phyloP scores from a whole-genome alignment of 176 grass and related monocot genomes.

The Paspalum notatum region DNA sequence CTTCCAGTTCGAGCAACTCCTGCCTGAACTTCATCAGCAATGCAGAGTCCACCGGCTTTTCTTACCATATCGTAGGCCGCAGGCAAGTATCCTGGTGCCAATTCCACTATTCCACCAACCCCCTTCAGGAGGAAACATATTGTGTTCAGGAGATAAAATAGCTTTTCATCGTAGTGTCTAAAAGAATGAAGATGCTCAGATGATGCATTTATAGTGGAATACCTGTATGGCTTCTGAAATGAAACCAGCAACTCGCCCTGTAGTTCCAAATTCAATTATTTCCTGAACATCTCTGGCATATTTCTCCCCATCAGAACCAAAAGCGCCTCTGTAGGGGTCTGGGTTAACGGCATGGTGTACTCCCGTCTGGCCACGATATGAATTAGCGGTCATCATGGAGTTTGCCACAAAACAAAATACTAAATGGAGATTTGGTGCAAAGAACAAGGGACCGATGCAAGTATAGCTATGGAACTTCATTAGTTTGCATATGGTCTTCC shows the following conservation, averaged over 20 bases:
- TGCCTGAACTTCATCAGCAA: constrained; percentile 87
- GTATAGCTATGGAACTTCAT: not conserved
- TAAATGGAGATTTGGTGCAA: not conserved
- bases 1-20: constrained; percentile 86
- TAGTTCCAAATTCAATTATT: constrained; percentile 93
- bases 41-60: constrained; percentile 88
- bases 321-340: constrained; percentile 88
- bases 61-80: constrained; percentile 71
- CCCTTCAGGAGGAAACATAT: constrained; percentile 52
- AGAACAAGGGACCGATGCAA: not conserved
- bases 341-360: constrained; percentile 91
- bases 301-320: constrained; percentile 87
- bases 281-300: constrained; percentile 95
- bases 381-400: not conserved
- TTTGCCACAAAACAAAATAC: not conserved
- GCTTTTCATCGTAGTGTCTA: not conserved
- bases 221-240: constrained; percentile 99
- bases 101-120: constrained; percentile 89
- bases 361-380: constrained; percentile 61
- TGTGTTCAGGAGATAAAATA: not conserved
- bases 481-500: not conserved
- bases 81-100: constrained; percentile 95
- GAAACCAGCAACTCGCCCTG: constrained; percentile 79
- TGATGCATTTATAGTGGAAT: constrained; percentile 35
- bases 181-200: not conserved